These are phyloP conservation scores for Apiospora rasikravindrae DNA, from an alignment of 2,329 filamentous ascomycete species.

Conservation along the genomic window DNA sequence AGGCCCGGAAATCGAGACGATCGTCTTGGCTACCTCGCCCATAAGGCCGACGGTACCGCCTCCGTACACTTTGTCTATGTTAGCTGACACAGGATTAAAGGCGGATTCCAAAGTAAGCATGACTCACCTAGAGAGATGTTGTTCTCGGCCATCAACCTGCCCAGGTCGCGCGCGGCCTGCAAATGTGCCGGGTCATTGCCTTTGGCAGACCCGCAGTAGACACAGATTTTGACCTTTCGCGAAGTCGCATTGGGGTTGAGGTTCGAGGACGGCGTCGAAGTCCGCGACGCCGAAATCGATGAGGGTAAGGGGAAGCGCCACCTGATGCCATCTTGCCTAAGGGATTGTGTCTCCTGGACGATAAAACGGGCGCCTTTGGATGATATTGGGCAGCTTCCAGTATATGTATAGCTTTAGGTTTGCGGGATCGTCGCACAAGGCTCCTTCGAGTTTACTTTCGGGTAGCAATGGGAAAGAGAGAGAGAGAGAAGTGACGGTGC, in stretches of 20 bases:
- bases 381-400: not conserved
- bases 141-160: conserved; percentile 72
- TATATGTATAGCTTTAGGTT: not conserved
- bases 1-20: conserved; percentile 83
- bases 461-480: not conserved
- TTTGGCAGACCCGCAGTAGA: conserved; percentile 87
- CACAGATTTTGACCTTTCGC: conserved; percentile 73
- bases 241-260: conserved; percentile 35
- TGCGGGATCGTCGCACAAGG: conserved; percentile 4
- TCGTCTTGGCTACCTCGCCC: conserved; percentile 88
- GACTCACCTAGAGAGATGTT: conserved; percentile 74
- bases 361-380: not conserved
- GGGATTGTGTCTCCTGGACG: not conserved
- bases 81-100: not conserved
- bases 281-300: conserved; percentile 37
- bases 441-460: not conserved
- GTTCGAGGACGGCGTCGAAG: conserved; percentile 36
- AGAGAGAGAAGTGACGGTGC: not conserved
- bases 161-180: conserved; percentile 78
- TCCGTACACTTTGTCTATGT: conserved; percentile 73
- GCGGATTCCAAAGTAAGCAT: not conserved
- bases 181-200: conserved; percentile 78
- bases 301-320: conserved; percentile 44
- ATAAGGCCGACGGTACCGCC: conserved; percentile 94
- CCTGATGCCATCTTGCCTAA: conserved; percentile 46